These are phyloP conservation scores for Coemansia aciculifera DNA, from an alignment of 192 early-diverging fungal genomes.

Conservation along the genomic window DNA sequence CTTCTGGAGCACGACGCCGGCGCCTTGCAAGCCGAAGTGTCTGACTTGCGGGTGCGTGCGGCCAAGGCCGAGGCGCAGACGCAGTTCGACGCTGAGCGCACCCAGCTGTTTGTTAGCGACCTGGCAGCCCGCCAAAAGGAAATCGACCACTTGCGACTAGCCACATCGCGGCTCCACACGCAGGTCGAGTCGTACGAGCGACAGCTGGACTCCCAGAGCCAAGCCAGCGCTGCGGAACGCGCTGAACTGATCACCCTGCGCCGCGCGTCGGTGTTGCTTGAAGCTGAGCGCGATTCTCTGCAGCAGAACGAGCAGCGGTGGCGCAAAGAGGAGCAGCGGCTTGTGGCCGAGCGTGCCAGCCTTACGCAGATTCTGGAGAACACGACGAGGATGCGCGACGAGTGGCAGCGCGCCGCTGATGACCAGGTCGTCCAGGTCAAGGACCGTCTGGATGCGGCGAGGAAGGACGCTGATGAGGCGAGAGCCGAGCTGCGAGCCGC, in stretches of 20 bases:
- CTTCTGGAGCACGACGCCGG: slow-evolving; percentile 59
- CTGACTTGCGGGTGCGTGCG: slow-evolving; percentile 63
- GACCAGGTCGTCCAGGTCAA: slow-evolving; percentile 19
- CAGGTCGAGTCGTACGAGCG: slow-evolving; percentile 60
- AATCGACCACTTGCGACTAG: slow-evolving; percentile 62
- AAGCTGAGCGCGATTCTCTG: slow-evolving; percentile 54
- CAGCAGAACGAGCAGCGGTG: slow-evolving; percentile 42
- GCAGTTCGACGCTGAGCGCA: slow-evolving; percentile 61
- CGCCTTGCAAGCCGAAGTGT: slow-evolving; percentile 57
- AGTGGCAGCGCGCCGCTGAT: slow-evolving; percentile 40
- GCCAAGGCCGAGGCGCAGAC: slow-evolving; percentile 63
- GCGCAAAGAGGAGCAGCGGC: slow-evolving; percentile 43
- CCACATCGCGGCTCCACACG: slow-evolving; percentile 56
- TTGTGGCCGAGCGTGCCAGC: slow-evolving; percentile 40
- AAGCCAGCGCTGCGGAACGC: slow-evolving; percentile 56
- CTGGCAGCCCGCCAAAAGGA: slow-evolving; percentile 61
- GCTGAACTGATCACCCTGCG: slow-evolving; percentile 51
- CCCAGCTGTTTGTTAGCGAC: slow-evolving; percentile 60
- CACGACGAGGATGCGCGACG: slow-evolving; percentile 51
- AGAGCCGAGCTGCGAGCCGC: slow-evolving; percentile 29
- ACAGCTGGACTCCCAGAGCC: slow-evolving; percentile 59
- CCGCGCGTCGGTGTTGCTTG: slow-evolving; percentile 56
- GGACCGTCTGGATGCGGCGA: slow-evolving; percentile 32
- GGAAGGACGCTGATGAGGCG: slow-evolving; percentile 23
- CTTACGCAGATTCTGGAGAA: slow-evolving; percentile 53